Conservation (phyloP, 768 basidiomycete genomes). For the Boletellus sp. region DNA sequence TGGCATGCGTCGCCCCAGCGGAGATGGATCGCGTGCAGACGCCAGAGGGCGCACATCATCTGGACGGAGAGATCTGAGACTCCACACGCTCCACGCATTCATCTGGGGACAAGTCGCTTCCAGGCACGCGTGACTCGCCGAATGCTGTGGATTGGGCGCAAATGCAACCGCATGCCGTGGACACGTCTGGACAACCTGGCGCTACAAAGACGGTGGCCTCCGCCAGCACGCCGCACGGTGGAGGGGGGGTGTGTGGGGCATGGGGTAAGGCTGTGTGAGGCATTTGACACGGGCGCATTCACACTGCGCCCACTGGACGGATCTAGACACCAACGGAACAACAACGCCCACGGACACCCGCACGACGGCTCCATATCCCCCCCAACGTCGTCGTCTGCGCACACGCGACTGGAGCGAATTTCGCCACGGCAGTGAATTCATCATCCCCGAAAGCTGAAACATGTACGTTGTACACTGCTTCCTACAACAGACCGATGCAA, state of each 20-base stretch:
- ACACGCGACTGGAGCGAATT: neutral
- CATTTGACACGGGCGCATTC: slow-evolving; percentile 1
- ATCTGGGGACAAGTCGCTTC: neutral
- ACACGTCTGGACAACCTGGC: slow-evolving; percentile 9
- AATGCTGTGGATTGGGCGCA: slow-evolving; percentile 5
- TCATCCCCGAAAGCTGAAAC: neutral
- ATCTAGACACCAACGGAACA: slow-evolving; percentile 18
- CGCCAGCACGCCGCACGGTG: slow-evolving; percentile 18
- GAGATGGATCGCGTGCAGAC: neutral
- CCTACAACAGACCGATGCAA: slow-evolving; percentile 31
- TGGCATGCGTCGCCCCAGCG: neutral
- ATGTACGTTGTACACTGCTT: slow-evolving; percentile 26
- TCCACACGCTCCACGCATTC: neutral
- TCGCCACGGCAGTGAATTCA: neutral
- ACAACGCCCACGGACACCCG: slow-evolving; percentile 6
- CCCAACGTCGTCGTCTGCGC: neutral
- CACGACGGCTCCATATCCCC: slow-evolving; percentile 3
- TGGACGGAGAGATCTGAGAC: neutral
- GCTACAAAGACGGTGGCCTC: slow-evolving; percentile 25
- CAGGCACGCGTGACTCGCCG: slow-evolving; percentile 18
- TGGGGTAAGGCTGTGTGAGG: slow-evolving; percentile 26
- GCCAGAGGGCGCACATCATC: too few species aligned
- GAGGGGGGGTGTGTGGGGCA: slow-evolving; percentile 22
- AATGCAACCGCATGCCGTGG: slow-evolving; percentile 11
- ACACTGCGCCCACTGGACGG: slow-evolving; percentile 12